These are phyloP conservation scores for Calamus simplicifolius DNA, from an alignment of 176 grass and related monocot genomes.

Conservation along the genomic window DNA sequence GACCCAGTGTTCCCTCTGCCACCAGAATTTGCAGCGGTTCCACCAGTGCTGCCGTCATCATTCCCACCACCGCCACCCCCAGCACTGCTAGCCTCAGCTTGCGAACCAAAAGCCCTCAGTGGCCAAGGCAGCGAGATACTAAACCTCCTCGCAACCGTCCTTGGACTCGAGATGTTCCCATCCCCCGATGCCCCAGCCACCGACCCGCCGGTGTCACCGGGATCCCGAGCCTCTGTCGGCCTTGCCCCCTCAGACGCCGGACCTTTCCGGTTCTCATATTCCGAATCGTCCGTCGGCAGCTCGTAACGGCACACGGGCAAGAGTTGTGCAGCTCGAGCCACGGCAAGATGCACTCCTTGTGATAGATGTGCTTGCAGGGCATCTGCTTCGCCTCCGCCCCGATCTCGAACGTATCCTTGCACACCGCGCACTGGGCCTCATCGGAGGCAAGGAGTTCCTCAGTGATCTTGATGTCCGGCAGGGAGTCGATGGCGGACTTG, in stretches of 20 bases:
- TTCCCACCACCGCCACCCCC: slow-evolving; percentile 40
- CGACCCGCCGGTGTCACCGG: background rate
- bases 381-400: slow-evolving; percentile 77
- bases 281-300: slow-evolving; percentile 77
- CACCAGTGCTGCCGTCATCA: slow-evolving; percentile 11
- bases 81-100: slow-evolving; percentile 34
- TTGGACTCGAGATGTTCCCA: slow-evolving; percentile 20
- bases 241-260: background rate
- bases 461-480: slow-evolving; percentile 59
- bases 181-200: slow-evolving; percentile 16
- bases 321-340: slow-evolving; percentile 98
- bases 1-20: slow-evolving; percentile 1
- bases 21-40: slow-evolving; percentile 16
- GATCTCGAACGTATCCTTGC: slow-evolving; percentile 81
- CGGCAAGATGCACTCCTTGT: slow-evolving; percentile 65
- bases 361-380: slow-evolving; percentile 94
- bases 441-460: slow-evolving; percentile 49
- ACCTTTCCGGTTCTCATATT: slow-evolving; percentile 55
- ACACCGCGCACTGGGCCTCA: slow-evolving; percentile 71
- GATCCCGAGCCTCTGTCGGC: background rate
- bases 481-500: slow-evolving; percentile 39
- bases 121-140: slow-evolving; percentile 60
- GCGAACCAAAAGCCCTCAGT: slow-evolving; percentile 42
- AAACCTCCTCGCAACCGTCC: slow-evolving; percentile 51
- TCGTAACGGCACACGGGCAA: slow-evolving; percentile 89